Conservation (phyloP, 106 monocot species). For the Dioscorea dumetorum region DNA sequence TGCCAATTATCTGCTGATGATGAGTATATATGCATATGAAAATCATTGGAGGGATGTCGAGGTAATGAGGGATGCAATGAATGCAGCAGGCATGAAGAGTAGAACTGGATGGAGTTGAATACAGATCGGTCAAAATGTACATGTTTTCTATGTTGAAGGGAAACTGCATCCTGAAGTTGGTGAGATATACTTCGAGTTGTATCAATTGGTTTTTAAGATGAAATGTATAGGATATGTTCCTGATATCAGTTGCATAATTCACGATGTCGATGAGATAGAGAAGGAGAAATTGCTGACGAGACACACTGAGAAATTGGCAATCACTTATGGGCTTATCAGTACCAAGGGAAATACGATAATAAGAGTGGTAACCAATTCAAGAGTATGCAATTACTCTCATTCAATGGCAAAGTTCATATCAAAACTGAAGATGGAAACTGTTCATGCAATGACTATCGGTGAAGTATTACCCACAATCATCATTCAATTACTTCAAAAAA, state of each 20-base stretch:
- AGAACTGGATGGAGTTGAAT: slow-evolving; percentile 52
- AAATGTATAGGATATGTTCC: too few relatives aligned
- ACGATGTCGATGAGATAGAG: too few relatives aligned
- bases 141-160: slow-evolving; percentile 49
- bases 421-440: slow-evolving; percentile 36
- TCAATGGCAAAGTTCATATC: slow-evolving; percentile 45
- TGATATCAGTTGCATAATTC: too few relatives aligned
- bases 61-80: slow-evolving; percentile 36
- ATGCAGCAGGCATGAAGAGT: slow-evolving; percentile 28
- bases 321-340: slow-evolving; percentile 46
- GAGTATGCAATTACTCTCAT: slow-evolving; percentile 68
- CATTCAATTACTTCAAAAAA: too few relatives aligned
- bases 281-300: too few relatives aligned
- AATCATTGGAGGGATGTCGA: slow-evolving; percentile 45
- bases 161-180: too few relatives aligned
- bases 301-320: too few relatives aligned
- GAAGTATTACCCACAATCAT: not conserved
- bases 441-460: slow-evolving; percentile 69
- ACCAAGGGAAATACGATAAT: slow-evolving; percentile 20
- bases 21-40: slow-evolving; percentile 31
- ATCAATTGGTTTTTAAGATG: too few relatives aligned
- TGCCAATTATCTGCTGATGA: too few relatives aligned
- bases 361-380: slow-evolving; percentile 55
- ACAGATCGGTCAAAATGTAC: slow-evolving; percentile 27
- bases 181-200: too few relatives aligned